These are phyloP conservation scores for Pontederia crassipes DNA, from an alignment of 176 grass and related monocot species.

Conservation along the genomic window DNA sequence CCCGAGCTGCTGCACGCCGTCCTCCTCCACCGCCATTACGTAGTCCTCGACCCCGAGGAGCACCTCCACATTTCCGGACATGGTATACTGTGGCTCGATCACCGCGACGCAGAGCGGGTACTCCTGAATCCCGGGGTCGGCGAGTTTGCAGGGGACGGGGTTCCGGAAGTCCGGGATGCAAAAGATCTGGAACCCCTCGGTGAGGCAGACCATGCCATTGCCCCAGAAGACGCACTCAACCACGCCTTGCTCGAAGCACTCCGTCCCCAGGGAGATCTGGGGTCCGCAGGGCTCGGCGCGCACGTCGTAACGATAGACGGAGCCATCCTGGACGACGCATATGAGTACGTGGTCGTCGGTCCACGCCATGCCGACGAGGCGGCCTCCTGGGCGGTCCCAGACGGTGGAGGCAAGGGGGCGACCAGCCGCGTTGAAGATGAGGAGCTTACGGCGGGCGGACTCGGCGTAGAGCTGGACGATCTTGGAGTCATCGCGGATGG, in stretches of 20 bases:
- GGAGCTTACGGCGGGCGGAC: conserved; percentile 82
- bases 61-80: conserved; percentile 83
- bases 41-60: conserved; percentile 72
- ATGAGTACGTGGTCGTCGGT: conserved; percentile 66
- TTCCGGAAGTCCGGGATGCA: conserved; percentile 49
- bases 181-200: conserved; percentile 52
- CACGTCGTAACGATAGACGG: conserved; percentile 63
- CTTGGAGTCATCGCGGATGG: conserved; percentile 94
- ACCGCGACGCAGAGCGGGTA: conserved; percentile 72
- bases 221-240: conserved; percentile 86
- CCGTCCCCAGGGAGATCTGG: conserved; percentile 43
- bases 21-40: conserved; percentile 61
- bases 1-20: conserved; percentile 67
- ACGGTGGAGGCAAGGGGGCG: conserved; percentile 51
- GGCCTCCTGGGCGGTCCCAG: conserved; percentile 63
- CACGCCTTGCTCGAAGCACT: conserved; percentile 49
- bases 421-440: conserved; percentile 69
- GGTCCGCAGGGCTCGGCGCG: conserved; percentile 39
- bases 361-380: conserved; percentile 74
- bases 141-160: conserved; percentile 51
- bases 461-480: conserved; percentile 91
- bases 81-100: conserved; percentile 75
- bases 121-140: conserved; percentile 59
- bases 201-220: conserved; percentile 60
- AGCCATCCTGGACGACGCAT: conserved; percentile 73